Evolutionary conservation across 2,329 filamentous ascomycete genomes (phyloP), one percentile per base, ranked within the genome.

Genomic region (Penicillium hordei): DNA sequence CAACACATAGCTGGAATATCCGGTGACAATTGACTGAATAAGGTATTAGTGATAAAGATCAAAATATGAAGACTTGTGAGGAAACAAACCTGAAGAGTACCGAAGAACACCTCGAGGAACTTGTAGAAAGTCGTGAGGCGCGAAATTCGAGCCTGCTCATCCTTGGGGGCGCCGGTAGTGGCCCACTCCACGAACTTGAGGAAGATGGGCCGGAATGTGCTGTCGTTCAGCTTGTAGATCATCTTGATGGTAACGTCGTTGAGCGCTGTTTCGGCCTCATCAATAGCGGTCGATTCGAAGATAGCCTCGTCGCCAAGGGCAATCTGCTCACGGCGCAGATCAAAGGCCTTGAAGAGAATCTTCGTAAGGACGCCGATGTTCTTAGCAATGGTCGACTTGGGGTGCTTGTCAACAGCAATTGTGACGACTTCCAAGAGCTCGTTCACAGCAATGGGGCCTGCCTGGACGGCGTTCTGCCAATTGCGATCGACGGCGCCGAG

Each of bases 201-300:
- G 78, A 97, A 99, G 61, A 99, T 86, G 0, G 94, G 95, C 13
- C 93, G 84, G 85, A 99, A 99, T 0, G 89, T 86, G 0, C 89
- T 88, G 71, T 99, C 94, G 76, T 97, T 97, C 60, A 99, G 84
- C 80, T 97, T 97, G 80, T 96, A 91, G 53, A 96, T 89, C 87
- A 97, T 94, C 75, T 91, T 90, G 58, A 99, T 84, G 0, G 88
- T 85, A 13, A 89, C 86, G 10, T 88, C 84, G 70, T 91, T 89
- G 64, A 90, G 70, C 12, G 81, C 79, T 2, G 79, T 77, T 70
- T 96, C 91, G 13, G 91, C 79, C 42, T 79, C 73, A 1, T 83
- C 77, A 33, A 81, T 77, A 59, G 82, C 80, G 10, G 73, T 72
- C 27, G 76, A 71, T 23, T 85, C 79, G 52, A 83, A 77, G 21